These are phyloP conservation scores for Leptodermis oblonga DNA, from an alignment of 257 asterid species.

Conservation along the genomic window DNA sequence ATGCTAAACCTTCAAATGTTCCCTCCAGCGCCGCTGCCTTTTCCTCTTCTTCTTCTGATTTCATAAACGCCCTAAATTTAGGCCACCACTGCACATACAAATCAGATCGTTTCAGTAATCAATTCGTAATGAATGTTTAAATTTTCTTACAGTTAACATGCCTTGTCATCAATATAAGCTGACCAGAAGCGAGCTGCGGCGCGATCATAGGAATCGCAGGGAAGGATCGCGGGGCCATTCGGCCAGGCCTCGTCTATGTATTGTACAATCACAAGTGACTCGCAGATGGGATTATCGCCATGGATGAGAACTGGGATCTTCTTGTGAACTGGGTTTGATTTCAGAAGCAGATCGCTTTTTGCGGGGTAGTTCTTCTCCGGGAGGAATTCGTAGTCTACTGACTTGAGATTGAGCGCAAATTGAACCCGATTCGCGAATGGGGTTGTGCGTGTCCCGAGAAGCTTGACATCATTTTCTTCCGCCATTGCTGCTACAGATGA, in stretches of 20 bases:
- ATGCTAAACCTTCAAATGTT: conserved; percentile 17
- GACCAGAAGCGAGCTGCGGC: conserved; percentile 56
- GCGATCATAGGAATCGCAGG: conserved; percentile 37
- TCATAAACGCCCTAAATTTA: neutral
- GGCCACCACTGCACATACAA: conserved; percentile 30
- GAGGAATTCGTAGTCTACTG: conserved; percentile 36
- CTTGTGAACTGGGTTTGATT: conserved; percentile 45
- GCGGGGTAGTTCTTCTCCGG: conserved; percentile 18
- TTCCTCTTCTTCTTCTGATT: conserved; percentile 23
- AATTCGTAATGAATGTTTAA: too few relatives aligned
- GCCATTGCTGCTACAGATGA: conserved; percentile 23
- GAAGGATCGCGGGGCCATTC: conserved; percentile 33
- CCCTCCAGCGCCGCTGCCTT: conserved; percentile 16
- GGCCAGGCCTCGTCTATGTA: conserved; percentile 43
- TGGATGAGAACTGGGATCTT: conserved; percentile 52
- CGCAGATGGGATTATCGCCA: conserved; percentile 32
- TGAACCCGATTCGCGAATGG: conserved; percentile 39
- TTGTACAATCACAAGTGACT: conserved; percentile 44
- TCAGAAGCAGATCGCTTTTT: conserved; percentile 39
- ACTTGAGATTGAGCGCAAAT: conserved; percentile 45
- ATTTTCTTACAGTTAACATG: too few relatives aligned
- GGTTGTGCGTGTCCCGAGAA: conserved; percentile 35
- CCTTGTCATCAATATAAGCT: conserved; percentile 18
- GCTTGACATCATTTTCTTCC: conserved; percentile 31
- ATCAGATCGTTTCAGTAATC: neutral